Conservation (phyloP, 2,329 filamentous ascomycete species). For the Bipolaris gigantea region DNA sequence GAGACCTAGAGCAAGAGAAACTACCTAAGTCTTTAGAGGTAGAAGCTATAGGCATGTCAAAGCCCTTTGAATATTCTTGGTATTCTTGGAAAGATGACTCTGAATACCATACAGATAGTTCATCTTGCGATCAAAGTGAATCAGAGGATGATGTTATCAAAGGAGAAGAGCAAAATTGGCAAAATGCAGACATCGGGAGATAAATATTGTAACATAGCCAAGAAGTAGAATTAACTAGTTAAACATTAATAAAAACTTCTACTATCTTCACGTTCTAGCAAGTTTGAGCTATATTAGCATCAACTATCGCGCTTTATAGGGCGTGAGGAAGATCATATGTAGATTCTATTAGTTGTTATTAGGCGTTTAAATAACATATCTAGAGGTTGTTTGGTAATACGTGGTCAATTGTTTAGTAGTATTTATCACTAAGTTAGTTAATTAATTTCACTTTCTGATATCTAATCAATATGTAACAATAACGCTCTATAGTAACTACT, state of each 20-base stretch:
- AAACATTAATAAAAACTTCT: neutral
- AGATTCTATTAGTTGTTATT: too few species aligned
- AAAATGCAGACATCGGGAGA: constrained; percentile 3
- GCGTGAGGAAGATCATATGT: too few species aligned
- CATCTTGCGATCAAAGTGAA: constrained; percentile 9
- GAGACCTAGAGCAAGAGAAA: neutral
- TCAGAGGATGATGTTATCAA: constrained; percentile 1
- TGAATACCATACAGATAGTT: neutral
- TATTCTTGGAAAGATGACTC: neutral
- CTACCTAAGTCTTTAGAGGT: neutral
- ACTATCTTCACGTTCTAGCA: neutral
- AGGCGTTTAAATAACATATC: too few species aligned
- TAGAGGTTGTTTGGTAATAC: too few species aligned
- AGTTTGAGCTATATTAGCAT: neutral
- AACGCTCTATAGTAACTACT: too few species aligned
- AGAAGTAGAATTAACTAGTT: constrained; percentile 1
- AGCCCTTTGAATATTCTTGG: neutral
- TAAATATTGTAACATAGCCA: constrained; percentile 8
- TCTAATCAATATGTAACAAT: too few species aligned
- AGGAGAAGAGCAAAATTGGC: constrained; percentile 10
- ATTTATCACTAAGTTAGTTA: too few species aligned
- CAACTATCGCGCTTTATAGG: too few species aligned
- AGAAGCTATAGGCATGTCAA: neutral
- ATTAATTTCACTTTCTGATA: too few species aligned
- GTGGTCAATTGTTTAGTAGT: too few species aligned